phyloP scores from a whole-genome alignment of 306 rosid genomes.

The Begonia fuchsioides region DNA sequence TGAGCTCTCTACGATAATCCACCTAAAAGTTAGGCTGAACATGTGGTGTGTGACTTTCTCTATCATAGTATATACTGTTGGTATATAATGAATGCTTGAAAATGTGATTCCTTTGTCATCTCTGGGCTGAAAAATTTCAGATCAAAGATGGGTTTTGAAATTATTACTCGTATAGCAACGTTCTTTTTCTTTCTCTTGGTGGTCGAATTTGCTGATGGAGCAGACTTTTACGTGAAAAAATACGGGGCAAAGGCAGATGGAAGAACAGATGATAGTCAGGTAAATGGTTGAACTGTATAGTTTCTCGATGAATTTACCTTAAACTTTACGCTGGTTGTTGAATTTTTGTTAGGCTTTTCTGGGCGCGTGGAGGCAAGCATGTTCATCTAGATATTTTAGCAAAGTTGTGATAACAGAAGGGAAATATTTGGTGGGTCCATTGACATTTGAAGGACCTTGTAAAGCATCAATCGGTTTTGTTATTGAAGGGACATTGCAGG shows the following conservation, averaged over 20 bases:
- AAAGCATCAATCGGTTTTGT: constrained; percentile 24
- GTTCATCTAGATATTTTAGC: constrained; percentile 11
- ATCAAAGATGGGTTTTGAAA: constrained; percentile 8
- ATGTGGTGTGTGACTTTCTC: constrained; percentile 10
- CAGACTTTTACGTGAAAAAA: constrained; percentile 13
- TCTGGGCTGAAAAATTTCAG: not conserved
- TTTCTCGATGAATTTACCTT: not conserved
- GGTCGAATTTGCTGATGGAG: constrained; percentile 6
- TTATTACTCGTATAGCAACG: constrained; percentile 1
- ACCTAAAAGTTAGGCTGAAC: constrained; percentile 16
- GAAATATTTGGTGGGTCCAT: constrained; percentile 1
- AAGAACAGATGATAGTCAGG: constrained; percentile 20
- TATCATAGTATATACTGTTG: constrained; percentile 1
- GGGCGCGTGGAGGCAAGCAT: constrained; percentile 24
- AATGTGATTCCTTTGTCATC: no score
- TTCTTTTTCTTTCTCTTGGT: constrained; percentile 7
- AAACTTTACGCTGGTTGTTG: not conserved
- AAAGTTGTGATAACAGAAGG: constrained; percentile 17
- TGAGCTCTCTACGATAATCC: constrained; percentile 6
- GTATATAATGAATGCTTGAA: constrained; percentile 2
- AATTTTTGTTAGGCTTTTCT: constrained; percentile 16
- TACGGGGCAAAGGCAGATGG: constrained; percentile 25
- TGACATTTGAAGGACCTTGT: constrained; percentile 27
- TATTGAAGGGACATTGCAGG: constrained; percentile 16
- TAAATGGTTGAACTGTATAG: not conserved